Percentiles rank a stretch among this genome's conserved stretches.
These are phyloP conservation scores for Talaromyces proteolyticus DNA, from an alignment of 495 filamentous ascomycete genomes.

Conservation along the genomic window DNA sequence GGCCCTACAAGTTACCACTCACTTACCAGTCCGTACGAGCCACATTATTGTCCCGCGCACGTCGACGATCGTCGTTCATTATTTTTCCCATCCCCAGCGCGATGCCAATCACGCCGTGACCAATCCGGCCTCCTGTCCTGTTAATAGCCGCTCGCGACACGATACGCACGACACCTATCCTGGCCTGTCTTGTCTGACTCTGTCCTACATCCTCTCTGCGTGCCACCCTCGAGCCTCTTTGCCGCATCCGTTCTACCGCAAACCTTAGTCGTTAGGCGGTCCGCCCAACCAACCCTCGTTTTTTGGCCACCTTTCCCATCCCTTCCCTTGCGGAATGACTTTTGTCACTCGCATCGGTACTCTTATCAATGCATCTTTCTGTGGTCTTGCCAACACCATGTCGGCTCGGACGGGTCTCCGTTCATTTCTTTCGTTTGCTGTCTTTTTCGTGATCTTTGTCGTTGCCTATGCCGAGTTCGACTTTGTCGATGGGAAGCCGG, in stretches of 20 bases:
- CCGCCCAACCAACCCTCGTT: not conserved
- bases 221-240: not conserved
- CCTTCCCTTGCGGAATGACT: constrained; percentile 2
- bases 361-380: constrained; percentile 4
- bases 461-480: constrained; percentile 3
- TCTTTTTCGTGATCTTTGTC: constrained; percentile 6
- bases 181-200: too few relatives aligned
- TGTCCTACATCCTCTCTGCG: constrained; percentile 7
- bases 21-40: too few relatives aligned
- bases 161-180: too few relatives aligned
- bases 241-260: not conserved
- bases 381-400: constrained; percentile 3
- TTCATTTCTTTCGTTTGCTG: constrained; percentile 5
- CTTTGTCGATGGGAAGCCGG: not conserved
- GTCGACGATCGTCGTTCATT: too few relatives aligned
- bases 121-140: too few relatives aligned
- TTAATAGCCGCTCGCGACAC: too few relatives aligned
- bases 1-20: too few relatives aligned
- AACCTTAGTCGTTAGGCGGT: not conserved
- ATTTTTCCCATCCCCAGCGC: too few relatives aligned
- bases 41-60: too few relatives aligned
- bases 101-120: too few relatives aligned
- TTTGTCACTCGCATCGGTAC: constrained; percentile 1
- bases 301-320: not conserved
- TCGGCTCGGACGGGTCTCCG: constrained; percentile 4